Evolutionary conservation across 2,329 filamentous ascomycete species (phyloP), one percentile per base, ranked within the genome.

Genomic region (Pseudocercospora ulei): DNA sequence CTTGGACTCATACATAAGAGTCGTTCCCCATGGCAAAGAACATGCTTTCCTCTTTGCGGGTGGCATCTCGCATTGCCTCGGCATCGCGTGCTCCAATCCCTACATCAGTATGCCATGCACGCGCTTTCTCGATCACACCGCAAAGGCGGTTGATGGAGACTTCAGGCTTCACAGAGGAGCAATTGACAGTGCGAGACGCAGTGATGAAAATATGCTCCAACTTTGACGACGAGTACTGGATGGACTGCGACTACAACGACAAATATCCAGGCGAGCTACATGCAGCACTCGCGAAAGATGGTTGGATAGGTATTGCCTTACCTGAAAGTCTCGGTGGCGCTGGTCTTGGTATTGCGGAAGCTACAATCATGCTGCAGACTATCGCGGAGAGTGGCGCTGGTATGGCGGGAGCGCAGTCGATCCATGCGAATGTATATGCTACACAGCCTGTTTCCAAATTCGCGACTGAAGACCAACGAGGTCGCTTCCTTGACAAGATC

Each of bases 341-440:
- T 1, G 82, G 80, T 0, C 62, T 92, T 5, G 82, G 77, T 5
- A 85, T 92, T 22, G 79, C 80, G 0, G 83, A 90, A 56, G 83
- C 83, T 1, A 83, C 79, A 0, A 82, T 88, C 72, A 88, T 90
- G 82, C 72, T 90, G 68, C 83, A 92, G 53, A 82, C 82, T 2
- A 58, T 60, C 22, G 46, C 47, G 13, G 65, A 65, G 41, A 69
- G 75, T 1, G 83, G 84, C 0, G 84, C 83, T 3, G 83, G 83
- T 3, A 85, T 90, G 68, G 81, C 81, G 9, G 72, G 72, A 1
- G 72, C 72, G 0, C 72, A 75, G 45, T 66, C 69, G 1, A 72
- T 75, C 13, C 72, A 75, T 41, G 72, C 71, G 13, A 75, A 75
- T 46, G 77, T 85, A 7, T 85, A 84, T 54, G 80, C 78, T 2